Evolutionary conservation across 768 basidiomycete genomes (phyloP).

Genomic region (Ramaria sp.): DNA sequence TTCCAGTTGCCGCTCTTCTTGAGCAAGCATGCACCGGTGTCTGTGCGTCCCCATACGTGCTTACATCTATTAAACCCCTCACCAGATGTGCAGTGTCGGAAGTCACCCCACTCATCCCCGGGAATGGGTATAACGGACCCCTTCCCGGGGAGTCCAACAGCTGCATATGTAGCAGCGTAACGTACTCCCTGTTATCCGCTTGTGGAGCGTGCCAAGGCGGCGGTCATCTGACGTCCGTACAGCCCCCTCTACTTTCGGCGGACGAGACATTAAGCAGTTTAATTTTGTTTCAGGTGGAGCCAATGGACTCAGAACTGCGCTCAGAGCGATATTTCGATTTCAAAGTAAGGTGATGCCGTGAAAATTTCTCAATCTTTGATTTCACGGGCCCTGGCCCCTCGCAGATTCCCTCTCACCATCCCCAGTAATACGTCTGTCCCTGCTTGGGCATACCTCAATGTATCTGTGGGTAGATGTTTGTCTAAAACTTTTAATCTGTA

Average conservation of each 20-base stretch:
- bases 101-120: background rate
- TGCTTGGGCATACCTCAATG: constrained; percentile 52
- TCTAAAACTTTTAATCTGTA: background rate
- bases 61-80: background rate
- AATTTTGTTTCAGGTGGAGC: background rate
- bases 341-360: background rate
- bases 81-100: background rate
- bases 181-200: constrained; percentile 44
- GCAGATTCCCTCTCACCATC: constrained; percentile 36
- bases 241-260: background rate
- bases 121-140: background rate
- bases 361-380: background rate
- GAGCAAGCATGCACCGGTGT: background rate
- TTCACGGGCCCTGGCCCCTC: background rate
- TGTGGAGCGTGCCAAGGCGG: constrained; percentile 46
- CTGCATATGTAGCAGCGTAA: constrained; percentile 47
- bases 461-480: constrained; percentile 23
- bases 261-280: background rate
- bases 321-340: constrained; percentile 3
- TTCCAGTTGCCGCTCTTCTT: background rate
- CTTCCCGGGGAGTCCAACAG: background rate
- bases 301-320: constrained; percentile 25
- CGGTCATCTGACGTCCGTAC: constrained; percentile 24
- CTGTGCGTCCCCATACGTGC: background rate
- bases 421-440: constrained; percentile 42